A percentile compares a stretch with the other conserved stretches of the same genome.
phyloP scores from a whole-genome alignment of 768 basidiomycete genomes.

The Leccinum sublutescens region DNA sequence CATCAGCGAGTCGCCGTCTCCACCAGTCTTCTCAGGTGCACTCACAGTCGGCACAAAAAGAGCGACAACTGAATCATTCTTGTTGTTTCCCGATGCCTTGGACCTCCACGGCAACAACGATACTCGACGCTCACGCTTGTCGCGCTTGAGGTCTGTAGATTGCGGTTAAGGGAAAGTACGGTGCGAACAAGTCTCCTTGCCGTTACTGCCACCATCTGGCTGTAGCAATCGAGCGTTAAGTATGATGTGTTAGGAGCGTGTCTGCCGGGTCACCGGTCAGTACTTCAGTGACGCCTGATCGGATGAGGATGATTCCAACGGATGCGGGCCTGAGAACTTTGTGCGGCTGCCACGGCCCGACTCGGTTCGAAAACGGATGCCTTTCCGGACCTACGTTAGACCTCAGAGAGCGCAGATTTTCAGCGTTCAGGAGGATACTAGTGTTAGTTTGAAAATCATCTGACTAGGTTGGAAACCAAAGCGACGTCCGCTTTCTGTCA shows the following conservation, averaged over 20 bases:
- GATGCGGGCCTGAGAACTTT: neutral
- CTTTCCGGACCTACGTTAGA: too few relatives aligned
- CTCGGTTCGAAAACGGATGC: neutral
- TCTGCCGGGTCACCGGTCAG: neutral
- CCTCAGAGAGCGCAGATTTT: too few relatives aligned
- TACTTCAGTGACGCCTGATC: too few relatives aligned
- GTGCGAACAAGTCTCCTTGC: constrained; percentile 15
- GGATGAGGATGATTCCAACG: too few relatives aligned
- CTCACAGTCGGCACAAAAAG: neutral
- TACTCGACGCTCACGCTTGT: constrained; percentile 16
- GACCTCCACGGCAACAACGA: constrained; percentile 27
- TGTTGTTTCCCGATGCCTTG: constrained; percentile 9
- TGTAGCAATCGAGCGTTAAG: neutral
- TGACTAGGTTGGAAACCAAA: too few relatives aligned
- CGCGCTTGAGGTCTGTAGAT: constrained; percentile 15
- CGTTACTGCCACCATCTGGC: constrained; percentile 3
- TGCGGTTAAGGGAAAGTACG: constrained; percentile 3
- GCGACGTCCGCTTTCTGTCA: too few relatives aligned
- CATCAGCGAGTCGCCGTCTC: neutral
- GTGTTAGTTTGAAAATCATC: too few relatives aligned
- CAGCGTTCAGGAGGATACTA: too few relatives aligned
- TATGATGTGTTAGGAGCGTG: neutral
- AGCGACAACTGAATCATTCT: neutral
- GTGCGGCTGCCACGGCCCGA: neutral
- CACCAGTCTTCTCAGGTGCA: neutral